Evolutionary conservation across 345 rosid species (phyloP), one percentile per base, ranked within the genome.

Genomic region (Boechera retrofracta): DNA sequence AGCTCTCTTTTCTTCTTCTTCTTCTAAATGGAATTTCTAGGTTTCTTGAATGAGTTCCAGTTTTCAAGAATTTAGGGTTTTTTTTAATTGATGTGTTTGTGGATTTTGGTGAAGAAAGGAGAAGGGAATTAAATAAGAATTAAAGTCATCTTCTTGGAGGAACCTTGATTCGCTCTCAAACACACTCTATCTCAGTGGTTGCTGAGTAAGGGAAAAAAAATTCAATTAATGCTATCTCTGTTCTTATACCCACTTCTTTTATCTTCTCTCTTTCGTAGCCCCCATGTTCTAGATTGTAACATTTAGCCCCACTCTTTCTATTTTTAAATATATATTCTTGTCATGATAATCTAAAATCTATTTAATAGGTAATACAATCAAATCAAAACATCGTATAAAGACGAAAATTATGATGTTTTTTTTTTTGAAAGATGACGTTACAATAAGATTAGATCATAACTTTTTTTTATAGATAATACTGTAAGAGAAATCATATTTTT

Each of bases 141-240:
- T 54, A 54, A 64, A 74, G 71, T 79, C 55, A 88, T 80, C 55
- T 86, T 89, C 82, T 84, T 89, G 69, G 83, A 83, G 81, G 84
- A 81, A 88, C 88, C 62, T 76, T 77, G 73, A 77, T 57, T 64
- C 73, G 3, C 72, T 64, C 72, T 51, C 62, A 64, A 64, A 45
- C 28, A 44, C 15, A 64, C 54, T 48, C 67, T 75, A 58, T 67
- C 74, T 52, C 33, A 61, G 69, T 78, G 68, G 71, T 73, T 67
- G 82, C 74, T 67, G 74, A 68, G 66, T 61, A 54, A 79, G 18
- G 52, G 9, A 35, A 51, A 47, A 1, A 51, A 15, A 54, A 39
- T 45, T 55, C 61, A 79, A 61, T 79, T 73, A 79, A 79, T 79
- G 82, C 82, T 13, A 10, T 44, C 44, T 72, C 69, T 60, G 26